Percentiles rank a stretch among this genome's conserved stretches.
These are phyloP conservation scores for Leccinum variicolor DNA, from an alignment of 768 basidiomycete species.

Conservation along the genomic window DNA sequence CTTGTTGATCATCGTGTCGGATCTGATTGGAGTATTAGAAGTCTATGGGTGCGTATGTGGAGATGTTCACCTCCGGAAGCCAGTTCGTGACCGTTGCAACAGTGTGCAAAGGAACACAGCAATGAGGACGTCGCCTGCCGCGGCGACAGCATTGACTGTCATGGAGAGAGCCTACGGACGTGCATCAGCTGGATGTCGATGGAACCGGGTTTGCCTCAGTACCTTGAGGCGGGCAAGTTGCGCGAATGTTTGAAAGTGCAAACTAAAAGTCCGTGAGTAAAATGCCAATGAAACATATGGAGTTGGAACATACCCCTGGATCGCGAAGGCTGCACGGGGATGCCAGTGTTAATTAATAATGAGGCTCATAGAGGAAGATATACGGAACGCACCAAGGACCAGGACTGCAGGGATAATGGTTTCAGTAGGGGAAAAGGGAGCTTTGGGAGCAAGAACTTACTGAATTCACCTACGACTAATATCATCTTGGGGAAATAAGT, in stretches of 20 bases:
- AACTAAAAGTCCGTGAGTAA: conserved; percentile 29
- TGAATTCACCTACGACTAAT: conserved; percentile 44
- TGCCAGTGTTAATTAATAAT: conserved; percentile 8
- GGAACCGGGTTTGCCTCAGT: not conserved
- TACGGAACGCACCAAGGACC: conserved; percentile 31
- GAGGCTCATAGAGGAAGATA: not conserved
- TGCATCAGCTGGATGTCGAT: not conserved
- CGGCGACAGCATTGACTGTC: not conserved
- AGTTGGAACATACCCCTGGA: conserved; percentile 34
- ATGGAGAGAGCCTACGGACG: not conserved
- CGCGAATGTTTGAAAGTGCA: conserved; percentile 42
- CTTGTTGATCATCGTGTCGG: conserved; percentile 54
- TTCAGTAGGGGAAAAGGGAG: conserved; percentile 5
- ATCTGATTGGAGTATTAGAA: conserved; percentile 19
- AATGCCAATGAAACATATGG: not conserved
- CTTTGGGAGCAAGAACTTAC: conserved; percentile 12
- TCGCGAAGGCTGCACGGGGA: conserved; percentile 33
- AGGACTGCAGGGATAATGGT: conserved; percentile 18
- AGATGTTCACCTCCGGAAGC: conserved; percentile 41
- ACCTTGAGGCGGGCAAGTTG: conserved; percentile 48
- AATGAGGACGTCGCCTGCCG: not conserved
- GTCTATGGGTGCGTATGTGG: not conserved
- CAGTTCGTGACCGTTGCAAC: conserved; percentile 49
- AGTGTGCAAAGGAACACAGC: conserved; percentile 19
- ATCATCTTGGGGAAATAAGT: conserved; percentile 10